Conservation (phyloP, 768 basidiomycete species). For the Suillus luteus region DNA sequence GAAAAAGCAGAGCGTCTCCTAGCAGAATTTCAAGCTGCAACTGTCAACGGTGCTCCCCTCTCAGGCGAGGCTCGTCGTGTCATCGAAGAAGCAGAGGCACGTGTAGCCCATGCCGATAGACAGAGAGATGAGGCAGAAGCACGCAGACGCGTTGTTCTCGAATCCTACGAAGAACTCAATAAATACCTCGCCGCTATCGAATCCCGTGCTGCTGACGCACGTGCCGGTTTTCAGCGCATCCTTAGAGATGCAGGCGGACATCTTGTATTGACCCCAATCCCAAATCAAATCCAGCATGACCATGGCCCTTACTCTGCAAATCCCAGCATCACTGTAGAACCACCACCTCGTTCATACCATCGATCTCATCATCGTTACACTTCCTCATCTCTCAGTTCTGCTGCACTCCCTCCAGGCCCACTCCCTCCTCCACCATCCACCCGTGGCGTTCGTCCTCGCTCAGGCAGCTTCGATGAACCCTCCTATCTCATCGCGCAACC, state of each 20-base stretch:
- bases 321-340: slow-evolving; percentile 32
- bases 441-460: slow-evolving; percentile 44
- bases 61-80: slow-evolving; percentile 38
- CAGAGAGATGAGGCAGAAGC: slow-evolving; percentile 59
- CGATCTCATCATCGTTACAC: slow-evolving; percentile 26
- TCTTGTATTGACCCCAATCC: slow-evolving; percentile 40
- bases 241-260: slow-evolving; percentile 47
- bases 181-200: slow-evolving; percentile 49
- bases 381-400: slow-evolving; percentile 27
- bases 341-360: slow-evolving; percentile 21
- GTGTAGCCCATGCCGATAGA: slow-evolving; percentile 50
- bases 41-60: slow-evolving; percentile 23
- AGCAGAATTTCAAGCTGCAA: slow-evolving; percentile 26
- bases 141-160: slow-evolving; percentile 43
- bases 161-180: slow-evolving; percentile 54
- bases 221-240: slow-evolving; percentile 47
- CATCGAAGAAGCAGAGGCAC: slow-evolving; percentile 50
- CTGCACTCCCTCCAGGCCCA: slow-evolving; percentile 38
- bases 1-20: slow-evolving; percentile 56
- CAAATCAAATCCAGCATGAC: slow-evolving; percentile 19
- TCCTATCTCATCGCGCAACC: slow-evolving; percentile 31
- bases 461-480: slow-evolving; percentile 44
- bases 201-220: slow-evolving; percentile 48
- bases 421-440: slow-evolving; percentile 39
- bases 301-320: slow-evolving; percentile 25